These are phyloP conservation scores for Rhizopus sp. DNA, from an alignment of 371 early-diverging fungal species.

Conservation along the genomic window DNA sequence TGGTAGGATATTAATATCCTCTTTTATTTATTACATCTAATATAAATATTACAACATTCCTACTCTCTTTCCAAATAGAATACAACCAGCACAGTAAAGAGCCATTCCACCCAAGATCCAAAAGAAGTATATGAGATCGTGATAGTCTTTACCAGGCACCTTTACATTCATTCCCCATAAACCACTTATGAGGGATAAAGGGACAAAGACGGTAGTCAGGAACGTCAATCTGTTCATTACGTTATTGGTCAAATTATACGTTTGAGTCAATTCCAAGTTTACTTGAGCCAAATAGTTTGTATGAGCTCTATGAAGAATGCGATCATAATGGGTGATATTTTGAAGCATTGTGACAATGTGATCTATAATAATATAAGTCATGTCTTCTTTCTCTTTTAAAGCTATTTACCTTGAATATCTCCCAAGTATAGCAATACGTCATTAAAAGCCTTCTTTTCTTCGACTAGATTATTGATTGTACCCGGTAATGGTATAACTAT, in stretches of 20 bases:
- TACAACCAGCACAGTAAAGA: slow-evolving; percentile 22
- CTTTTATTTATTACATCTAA: too few species aligned
- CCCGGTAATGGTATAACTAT: not conserved
- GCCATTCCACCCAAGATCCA: slow-evolving; percentile 67
- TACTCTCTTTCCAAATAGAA: slow-evolving; percentile 32
- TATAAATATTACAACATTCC: slow-evolving; percentile 9
- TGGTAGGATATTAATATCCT: too few species aligned
- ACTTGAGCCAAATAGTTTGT: slow-evolving; percentile 85
- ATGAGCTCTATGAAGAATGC: slow-evolving; percentile 77
- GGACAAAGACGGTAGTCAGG: slow-evolving; percentile 80
- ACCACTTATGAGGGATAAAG: slow-evolving; percentile 84
- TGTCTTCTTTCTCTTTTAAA: not conserved
- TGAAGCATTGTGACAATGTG: slow-evolving; percentile 77
- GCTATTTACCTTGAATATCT: slow-evolving; percentile 78
- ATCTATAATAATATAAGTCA: slow-evolving; percentile 53
- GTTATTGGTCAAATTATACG: slow-evolving; percentile 75
- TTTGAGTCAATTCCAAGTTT: slow-evolving; percentile 76
- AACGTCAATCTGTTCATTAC: slow-evolving; percentile 85
- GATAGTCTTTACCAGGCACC: slow-evolving; percentile 70
- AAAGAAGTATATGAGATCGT: slow-evolving; percentile 70
- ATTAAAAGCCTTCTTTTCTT: slow-evolving; percentile 31
- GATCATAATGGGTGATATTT: slow-evolving; percentile 75
- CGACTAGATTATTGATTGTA: slow-evolving; percentile 6
- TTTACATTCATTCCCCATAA: slow-evolving; percentile 63
- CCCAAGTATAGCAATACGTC: slow-evolving; percentile 78